These are phyloP conservation scores for Tinospora cordifolia DNA, from an alignment of 164 flowering plant genomes.

Conservation along the genomic window DNA sequence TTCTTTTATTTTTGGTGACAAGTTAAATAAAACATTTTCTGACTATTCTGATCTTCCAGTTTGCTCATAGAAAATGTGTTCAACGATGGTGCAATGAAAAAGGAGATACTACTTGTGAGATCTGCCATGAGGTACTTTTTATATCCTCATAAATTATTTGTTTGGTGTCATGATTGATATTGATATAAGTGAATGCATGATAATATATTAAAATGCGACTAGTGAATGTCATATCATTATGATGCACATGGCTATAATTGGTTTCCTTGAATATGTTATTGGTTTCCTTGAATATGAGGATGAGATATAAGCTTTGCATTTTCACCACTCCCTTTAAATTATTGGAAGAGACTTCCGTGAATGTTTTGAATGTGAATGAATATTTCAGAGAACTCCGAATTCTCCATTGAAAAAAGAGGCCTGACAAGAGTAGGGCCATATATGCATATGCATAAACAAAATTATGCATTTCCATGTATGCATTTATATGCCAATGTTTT, in stretches of 20 bases:
- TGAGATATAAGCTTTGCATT: background rate
- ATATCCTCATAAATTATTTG: background rate
- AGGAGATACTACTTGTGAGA: slow-evolving; percentile 65
- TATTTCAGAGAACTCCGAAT: too few species aligned
- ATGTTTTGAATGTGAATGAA: too few species aligned
- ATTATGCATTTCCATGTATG: too few species aligned
- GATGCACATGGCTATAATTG: background rate
- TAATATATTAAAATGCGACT: background rate
- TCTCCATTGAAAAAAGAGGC: too few species aligned
- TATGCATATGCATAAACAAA: too few species aligned
- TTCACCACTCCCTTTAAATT: background rate
- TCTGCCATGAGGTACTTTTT: slow-evolving; percentile 52
- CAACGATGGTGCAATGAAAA: slow-evolving; percentile 79
- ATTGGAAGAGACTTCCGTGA: too few species aligned
- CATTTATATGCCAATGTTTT: too few species aligned
- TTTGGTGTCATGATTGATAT: background rate
- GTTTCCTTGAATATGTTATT: background rate
- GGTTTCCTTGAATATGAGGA: background rate
- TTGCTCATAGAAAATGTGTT: slow-evolving; percentile 70
- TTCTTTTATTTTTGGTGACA: background rate
- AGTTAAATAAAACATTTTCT: background rate
- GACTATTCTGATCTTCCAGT: slow-evolving; percentile 29
- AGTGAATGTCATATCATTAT: background rate
- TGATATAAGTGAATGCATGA: background rate
- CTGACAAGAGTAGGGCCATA: too few species aligned